Percentiles rank a stretch among this genome's conserved stretches.
Conservation (phyloP, 2,329 filamentous ascomycete species). For the Trichoderma sp. region DNA sequence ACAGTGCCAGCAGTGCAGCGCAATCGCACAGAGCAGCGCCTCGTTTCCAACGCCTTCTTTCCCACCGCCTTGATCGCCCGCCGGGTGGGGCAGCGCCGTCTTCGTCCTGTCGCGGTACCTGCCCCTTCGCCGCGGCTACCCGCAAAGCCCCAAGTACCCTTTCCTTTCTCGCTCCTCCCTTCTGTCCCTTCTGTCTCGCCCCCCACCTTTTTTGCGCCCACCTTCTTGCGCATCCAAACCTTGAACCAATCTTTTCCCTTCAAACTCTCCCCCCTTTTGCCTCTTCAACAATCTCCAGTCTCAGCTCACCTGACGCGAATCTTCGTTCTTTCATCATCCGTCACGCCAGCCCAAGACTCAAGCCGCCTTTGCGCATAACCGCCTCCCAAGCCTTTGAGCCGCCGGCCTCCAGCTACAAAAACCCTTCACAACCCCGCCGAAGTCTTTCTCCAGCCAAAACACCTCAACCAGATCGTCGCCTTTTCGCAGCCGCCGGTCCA, state of each 20-base stretch:
- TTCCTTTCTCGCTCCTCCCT: constrained; percentile 28
- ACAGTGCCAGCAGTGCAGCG: not conserved
- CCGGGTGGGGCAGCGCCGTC: constrained; percentile 3
- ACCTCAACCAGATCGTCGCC: constrained; percentile 35
- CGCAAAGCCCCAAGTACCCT: not conserved
- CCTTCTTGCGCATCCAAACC: constrained; percentile 20
- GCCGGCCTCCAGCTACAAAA: not conserved
- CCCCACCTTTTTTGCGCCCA: constrained; percentile 20
- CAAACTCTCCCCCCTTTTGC: constrained; percentile 7
- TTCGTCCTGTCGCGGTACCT: constrained; percentile 8
- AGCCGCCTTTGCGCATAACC: not conserved
- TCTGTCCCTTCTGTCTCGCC: constrained; percentile 33
- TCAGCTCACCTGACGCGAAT: constrained; percentile 22
- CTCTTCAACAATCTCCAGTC: constrained; percentile 10
- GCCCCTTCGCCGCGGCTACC: not conserved
- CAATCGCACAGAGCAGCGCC: not conserved
- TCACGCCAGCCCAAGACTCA: not conserved
- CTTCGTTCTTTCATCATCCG: constrained; percentile 7
- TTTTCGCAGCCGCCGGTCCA: constrained; percentile 55
- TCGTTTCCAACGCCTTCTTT: constrained; percentile 8
- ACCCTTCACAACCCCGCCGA: not conserved
- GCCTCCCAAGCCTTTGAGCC: constrained; percentile 9
- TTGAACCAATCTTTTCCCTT: constrained; percentile 20
- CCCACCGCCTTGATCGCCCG: constrained; percentile 12
- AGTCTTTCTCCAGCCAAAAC: constrained; percentile 13